Conservation (phyloP, 441 rosid genomes). For the Eruca vesicaria region DNA sequence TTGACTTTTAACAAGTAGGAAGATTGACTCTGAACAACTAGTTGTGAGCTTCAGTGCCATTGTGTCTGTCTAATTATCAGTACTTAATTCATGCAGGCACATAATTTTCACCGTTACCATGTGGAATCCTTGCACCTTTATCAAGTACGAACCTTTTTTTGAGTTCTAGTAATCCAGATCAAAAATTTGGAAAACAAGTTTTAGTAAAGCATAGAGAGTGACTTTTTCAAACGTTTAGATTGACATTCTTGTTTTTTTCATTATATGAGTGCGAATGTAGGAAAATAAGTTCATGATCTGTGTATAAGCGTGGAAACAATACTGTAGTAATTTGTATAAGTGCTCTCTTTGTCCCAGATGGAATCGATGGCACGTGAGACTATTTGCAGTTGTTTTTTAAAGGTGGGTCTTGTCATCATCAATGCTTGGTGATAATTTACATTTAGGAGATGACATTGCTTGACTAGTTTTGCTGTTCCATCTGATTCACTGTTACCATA, state of each 20-base stretch:
- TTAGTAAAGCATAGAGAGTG: conserved; percentile 15
- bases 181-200: neutral
- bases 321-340: conserved; percentile 47
- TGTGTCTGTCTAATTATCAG: conserved; percentile 56
- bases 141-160: conserved; percentile 59
- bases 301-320: conserved; percentile 29
- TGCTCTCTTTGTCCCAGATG: conserved; percentile 97
- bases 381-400: conserved; percentile 56
- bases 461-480: conserved; percentile 18
- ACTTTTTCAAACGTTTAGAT: too few relatives aligned
- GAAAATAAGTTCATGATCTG: neutral
- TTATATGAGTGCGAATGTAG: conserved; percentile 10
- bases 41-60: conserved; percentile 31
- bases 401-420: conserved; percentile 64
- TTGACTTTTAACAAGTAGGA: neutral
- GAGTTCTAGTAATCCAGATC: conserved; percentile 7
- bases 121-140: conserved; percentile 57
- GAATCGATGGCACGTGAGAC: conserved; percentile 93
- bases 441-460: conserved; percentile 28
- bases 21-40: neutral
- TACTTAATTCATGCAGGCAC: conserved; percentile 98
- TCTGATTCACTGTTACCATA: neutral
- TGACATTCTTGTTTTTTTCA: neutral
- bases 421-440: conserved; percentile 29
- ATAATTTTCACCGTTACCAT: conserved; percentile 54